Percentiles rank a stretch among this genome's conserved stretches.
Conservation (phyloP, 2,329 filamentous ascomycete genomes). For the Drechmeria coniospora region DNA sequence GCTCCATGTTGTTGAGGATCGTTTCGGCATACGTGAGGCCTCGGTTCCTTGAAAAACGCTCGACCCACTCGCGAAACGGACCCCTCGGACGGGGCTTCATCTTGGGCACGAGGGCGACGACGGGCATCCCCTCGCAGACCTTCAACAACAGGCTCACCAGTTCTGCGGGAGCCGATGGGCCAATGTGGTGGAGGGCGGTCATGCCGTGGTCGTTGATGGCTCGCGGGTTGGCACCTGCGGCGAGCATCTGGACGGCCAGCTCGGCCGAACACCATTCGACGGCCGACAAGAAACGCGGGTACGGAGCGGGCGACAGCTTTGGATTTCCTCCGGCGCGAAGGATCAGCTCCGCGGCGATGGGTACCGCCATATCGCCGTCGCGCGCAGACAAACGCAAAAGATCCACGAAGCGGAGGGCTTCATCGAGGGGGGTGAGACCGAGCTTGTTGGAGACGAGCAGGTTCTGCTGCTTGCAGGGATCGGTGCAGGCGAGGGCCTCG, state of each 20-base stretch:
- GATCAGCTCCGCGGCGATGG: conserved; percentile 2
- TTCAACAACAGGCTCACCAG: conserved; percentile 11
- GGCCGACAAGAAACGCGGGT: conserved; percentile 1
- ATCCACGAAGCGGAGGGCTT: conserved; percentile 12
- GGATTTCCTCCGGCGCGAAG: background rate
- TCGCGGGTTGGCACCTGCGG: conserved; percentile 6
- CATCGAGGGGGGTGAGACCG: conserved; percentile 15
- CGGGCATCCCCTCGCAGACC: conserved; percentile 5
- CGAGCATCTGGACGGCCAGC: conserved; percentile 9
- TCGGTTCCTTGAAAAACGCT: background rate
- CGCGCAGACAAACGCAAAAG: background rate
- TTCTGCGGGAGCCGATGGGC: conserved; percentile 8
- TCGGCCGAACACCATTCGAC: conserved; percentile 13
- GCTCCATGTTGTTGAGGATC: conserved; percentile 12
- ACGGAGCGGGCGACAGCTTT: background rate
- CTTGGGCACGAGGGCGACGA: too few species aligned
- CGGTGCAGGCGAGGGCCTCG: conserved; percentile 14
- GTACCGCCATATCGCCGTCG: background rate
- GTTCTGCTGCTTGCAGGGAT: conserved; percentile 13
- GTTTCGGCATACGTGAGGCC: conserved; percentile 14
- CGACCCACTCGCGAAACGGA: too few species aligned
- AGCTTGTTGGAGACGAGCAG: conserved; percentile 7
- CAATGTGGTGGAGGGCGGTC: conserved; percentile 11
- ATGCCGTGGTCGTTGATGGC: conserved; percentile 5
- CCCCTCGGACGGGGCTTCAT: too few species aligned